A percentile compares a stretch with the other conserved stretches of the same genome.
These are phyloP conservation scores for Ophiostoma australiae DNA, from an alignment of 2,329 filamentous ascomycete species.

Conservation along the genomic window DNA sequence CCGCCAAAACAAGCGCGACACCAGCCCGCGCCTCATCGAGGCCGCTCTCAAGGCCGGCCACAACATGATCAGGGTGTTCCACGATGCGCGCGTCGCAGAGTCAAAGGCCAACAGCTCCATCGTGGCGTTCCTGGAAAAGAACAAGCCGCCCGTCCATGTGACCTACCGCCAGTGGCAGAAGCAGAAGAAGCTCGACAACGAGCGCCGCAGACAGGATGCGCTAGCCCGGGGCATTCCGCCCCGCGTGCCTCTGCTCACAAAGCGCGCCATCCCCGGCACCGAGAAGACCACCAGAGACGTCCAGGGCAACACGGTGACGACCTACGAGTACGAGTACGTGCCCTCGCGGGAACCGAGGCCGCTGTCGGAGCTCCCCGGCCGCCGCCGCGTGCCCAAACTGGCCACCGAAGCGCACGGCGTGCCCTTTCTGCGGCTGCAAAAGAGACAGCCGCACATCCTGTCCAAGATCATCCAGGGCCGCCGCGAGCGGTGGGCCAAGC, in stretches of 20 bases:
- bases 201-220: neutral
- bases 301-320: neutral
- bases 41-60: conserved; percentile 64
- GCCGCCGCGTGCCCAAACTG: conserved; percentile 55
- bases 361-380: conserved; percentile 41
- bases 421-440: conserved; percentile 62
- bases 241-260: conserved; percentile 29
- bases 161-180: conserved; percentile 9
- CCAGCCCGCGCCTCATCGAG: conserved; percentile 55
- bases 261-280: conserved; percentile 27
- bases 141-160: conserved; percentile 11
- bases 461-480: conserved; percentile 54
- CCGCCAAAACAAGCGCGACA: conserved; percentile 52
- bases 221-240: conserved; percentile 28
- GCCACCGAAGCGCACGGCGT: conserved; percentile 48
- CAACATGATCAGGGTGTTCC: conserved; percentile 35
- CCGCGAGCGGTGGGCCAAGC: conserved; percentile 40
- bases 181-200: neutral
- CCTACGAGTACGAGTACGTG: conserved; percentile 40
- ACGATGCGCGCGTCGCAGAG: conserved; percentile 37
- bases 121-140: conserved; percentile 37
- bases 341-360: conserved; percentile 47
- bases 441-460: conserved; percentile 59
- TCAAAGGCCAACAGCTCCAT: conserved; percentile 42
- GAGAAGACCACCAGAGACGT: conserved; percentile 22